These are phyloP conservation scores for Raffaelea ambrosiae DNA, from an alignment of 2,329 filamentous ascomycete genomes.

Conservation along the genomic window DNA sequence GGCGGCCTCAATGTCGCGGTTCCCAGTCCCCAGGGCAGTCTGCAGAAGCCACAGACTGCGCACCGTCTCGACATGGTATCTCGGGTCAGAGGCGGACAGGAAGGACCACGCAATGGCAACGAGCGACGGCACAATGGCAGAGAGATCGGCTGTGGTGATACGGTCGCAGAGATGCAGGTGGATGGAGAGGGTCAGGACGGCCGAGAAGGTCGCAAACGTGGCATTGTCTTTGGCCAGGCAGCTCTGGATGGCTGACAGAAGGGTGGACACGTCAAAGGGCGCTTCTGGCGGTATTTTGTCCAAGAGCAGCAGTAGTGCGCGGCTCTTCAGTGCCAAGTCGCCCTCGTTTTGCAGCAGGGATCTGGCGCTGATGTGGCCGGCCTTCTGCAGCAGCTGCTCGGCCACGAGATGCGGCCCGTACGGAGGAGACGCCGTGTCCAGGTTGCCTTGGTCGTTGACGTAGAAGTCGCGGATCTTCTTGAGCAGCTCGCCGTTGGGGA, in stretches of 20 bases:
- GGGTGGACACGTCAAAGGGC: conserved; percentile 34
- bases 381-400: conserved; percentile 56
- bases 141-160: conserved; percentile 44
- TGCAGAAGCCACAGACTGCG: conserved; percentile 82
- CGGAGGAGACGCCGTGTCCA: conserved; percentile 53
- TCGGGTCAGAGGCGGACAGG: conserved; percentile 72
- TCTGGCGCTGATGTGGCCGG: conserved; percentile 41
- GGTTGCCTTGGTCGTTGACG: conserved; percentile 58
- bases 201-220: conserved; percentile 48
- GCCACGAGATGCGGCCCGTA: conserved; percentile 47
- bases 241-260: conserved; percentile 43
- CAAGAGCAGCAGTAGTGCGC: conserved; percentile 49
- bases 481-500: conserved; percentile 43
- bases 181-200: conserved; percentile 48
- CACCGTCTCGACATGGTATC: conserved; percentile 90
- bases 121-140: conserved; percentile 56
- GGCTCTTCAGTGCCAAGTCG: conserved; percentile 48
- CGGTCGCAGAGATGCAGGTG: conserved; percentile 47
- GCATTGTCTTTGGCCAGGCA: conserved; percentile 32
- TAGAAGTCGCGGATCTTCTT: conserved; percentile 59
- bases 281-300: conserved; percentile 40
- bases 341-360: conserved; percentile 32
- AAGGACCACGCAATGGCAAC: conserved; percentile 70
- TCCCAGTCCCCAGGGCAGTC: conserved; percentile 54
- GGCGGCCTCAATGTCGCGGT: conserved; percentile 72